A percentile compares a stretch with the other conserved stretches of the same genome.
Conservation (phyloP, 2,329 filamentous ascomycete species). For the Pseudogymnoascus sp. region DNA sequence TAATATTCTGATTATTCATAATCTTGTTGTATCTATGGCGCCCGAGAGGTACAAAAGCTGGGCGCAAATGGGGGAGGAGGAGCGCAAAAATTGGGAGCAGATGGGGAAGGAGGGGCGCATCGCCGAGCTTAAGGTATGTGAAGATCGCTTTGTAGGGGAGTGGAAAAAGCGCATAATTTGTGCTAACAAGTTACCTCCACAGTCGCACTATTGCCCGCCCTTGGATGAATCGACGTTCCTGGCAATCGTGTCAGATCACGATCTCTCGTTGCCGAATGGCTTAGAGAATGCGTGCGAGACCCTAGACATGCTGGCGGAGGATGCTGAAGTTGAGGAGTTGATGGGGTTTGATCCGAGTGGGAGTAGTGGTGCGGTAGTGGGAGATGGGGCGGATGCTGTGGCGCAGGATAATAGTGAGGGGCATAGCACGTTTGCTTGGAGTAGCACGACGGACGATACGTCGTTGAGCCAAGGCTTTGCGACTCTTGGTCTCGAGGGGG, state of each 20-base stretch:
- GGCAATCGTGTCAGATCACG: conserved; percentile 69
- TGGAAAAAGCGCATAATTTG: background rate
- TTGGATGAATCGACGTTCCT: conserved; percentile 73
- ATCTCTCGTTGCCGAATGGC: conserved; percentile 44
- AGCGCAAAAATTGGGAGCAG: background rate
- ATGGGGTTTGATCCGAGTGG: conserved; percentile 75
- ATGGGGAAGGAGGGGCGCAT: background rate
- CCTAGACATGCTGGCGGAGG: conserved; percentile 59
- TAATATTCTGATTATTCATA: background rate
- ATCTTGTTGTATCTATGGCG: background rate
- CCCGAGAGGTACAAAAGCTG: background rate
- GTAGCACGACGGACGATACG: conserved; percentile 26
- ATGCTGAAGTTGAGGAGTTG: conserved; percentile 61
- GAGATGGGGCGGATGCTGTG: background rate
- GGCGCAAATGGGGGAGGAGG: background rate
- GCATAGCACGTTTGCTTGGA: conserved; percentile 21
- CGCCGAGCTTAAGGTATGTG: background rate
- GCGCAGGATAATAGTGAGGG: background rate
- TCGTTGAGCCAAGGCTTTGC: conserved; percentile 23
- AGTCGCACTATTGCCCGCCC: conserved; percentile 67
- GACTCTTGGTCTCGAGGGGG: conserved; percentile 22
- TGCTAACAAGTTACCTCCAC: background rate
- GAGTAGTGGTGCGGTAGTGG: conserved; percentile 39
- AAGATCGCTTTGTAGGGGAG: background rate
- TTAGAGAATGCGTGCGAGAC: conserved; percentile 49